Percentiles rank a stretch among this genome's conserved stretches.
Evolutionary conservation across 768 basidiomycete species (phyloP).

Genomic region (Mycena latifolia): DNA sequence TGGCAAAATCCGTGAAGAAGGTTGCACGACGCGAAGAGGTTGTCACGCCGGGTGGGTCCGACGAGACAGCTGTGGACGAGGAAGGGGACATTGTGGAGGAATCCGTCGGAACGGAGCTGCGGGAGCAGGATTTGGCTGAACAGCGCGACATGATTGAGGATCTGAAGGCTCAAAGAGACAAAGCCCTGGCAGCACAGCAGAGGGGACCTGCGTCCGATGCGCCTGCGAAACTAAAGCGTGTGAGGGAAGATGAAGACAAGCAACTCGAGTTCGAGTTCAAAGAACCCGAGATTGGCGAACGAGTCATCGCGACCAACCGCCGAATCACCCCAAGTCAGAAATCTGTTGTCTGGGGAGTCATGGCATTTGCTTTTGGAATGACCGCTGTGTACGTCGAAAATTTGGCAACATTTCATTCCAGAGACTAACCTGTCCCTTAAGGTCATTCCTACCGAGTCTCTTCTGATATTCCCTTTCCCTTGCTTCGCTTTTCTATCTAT

Average conservation of each 20-base stretch:
- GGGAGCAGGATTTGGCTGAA: conserved; percentile 78
- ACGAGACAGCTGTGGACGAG: conserved; percentile 76
- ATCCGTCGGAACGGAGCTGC: conserved; percentile 71
- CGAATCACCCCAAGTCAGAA: conserved; percentile 77
- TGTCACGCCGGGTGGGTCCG: conserved; percentile 62
- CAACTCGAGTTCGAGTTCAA: conserved; percentile 73
- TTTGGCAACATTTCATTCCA: not conserved
- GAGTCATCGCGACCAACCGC: conserved; percentile 72
- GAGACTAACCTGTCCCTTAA: conserved; percentile 38
- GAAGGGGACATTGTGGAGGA: conserved; percentile 68
- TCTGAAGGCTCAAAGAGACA: conserved; percentile 74
- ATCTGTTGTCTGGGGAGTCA: conserved; percentile 85
- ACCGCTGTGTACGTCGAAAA: conserved; percentile 78
- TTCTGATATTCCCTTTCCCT: conserved; percentile 53
- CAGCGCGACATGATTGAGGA: conserved; percentile 82
- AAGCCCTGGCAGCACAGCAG: conserved; percentile 39
- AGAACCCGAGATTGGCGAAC: conserved; percentile 69
- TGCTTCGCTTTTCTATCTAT: conserved; percentile 38
- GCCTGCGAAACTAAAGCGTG: conserved; percentile 56
- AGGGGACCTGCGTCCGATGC: conserved; percentile 40
- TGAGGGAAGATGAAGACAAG: conserved; percentile 67
- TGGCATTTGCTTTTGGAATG: conserved; percentile 87
- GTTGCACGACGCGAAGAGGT: conserved; percentile 49
- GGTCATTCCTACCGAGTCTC: conserved; percentile 72
- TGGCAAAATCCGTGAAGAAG: conserved; percentile 51